These are phyloP conservation scores for Diplotaxis tenuifolia DNA, from an alignment of 345 rosid genomes.

Conservation along the genomic window DNA sequence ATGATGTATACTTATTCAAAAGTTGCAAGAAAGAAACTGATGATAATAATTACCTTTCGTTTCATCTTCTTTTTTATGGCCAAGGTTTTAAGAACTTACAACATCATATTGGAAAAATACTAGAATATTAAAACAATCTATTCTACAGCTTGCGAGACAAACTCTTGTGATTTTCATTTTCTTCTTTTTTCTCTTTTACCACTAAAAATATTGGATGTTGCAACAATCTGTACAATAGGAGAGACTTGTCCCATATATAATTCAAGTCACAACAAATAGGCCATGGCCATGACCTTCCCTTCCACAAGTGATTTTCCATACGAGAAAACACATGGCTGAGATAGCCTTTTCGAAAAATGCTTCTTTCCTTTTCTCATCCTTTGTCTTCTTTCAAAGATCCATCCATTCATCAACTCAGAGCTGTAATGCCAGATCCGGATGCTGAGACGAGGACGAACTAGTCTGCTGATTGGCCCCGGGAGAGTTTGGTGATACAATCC, in stretches of 20 bases:
- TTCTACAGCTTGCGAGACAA: constrained; percentile 32
- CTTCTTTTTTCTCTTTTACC: neutral
- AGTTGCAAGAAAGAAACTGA: neutral
- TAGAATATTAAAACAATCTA: neutral
- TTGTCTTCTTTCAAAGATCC: neutral
- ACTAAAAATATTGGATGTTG: constrained; percentile 31
- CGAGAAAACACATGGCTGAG: constrained; percentile 29
- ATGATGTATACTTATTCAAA: neutral
- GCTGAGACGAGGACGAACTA: constrained; percentile 68
- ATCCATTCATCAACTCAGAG: constrained; percentile 56
- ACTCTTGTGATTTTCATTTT: constrained; percentile 12
- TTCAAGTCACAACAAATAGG: constrained; percentile 31
- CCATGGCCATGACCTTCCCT: constrained; percentile 26
- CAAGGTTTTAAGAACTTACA: neutral
- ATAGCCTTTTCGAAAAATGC: constrained; percentile 28
- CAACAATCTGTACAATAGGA: constrained; percentile 39
- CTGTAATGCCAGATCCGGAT: constrained; percentile 89
- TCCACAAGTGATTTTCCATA: constrained; percentile 24
- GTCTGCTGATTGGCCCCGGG: constrained; percentile 58
- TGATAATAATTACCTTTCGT: neutral
- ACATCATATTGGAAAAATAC: neutral
- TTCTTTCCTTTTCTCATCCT: constrained; percentile 19
- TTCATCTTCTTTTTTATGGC: neutral
- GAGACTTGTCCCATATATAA: constrained; percentile 32
- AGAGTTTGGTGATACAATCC: constrained; percentile 61